These are phyloP conservation scores for Phytopythium helicoides DNA, from an alignment of 352 stramenopile species.

Conservation along the genomic window DNA sequence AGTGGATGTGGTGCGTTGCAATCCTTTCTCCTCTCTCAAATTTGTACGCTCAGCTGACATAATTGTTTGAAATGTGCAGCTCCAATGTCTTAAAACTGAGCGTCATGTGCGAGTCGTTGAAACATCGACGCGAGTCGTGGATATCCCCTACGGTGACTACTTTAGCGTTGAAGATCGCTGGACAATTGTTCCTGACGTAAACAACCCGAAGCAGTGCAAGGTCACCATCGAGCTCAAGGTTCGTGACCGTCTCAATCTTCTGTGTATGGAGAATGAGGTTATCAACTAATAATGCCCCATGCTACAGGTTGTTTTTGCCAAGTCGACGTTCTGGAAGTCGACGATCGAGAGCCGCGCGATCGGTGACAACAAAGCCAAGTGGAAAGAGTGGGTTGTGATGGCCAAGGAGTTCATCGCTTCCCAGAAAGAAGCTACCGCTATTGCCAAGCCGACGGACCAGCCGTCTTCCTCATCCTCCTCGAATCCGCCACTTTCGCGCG, in stretches of 20 bases:
- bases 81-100: conserved; percentile 63
- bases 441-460: background rate
- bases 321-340: conserved; percentile 84
- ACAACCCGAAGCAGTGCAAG: conserved; percentile 41
- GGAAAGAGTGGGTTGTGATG: conserved; percentile 61
- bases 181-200: conserved; percentile 57
- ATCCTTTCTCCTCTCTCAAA: conserved; percentile 1
- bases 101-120: conserved; percentile 53
- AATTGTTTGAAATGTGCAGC: conserved; percentile 15
- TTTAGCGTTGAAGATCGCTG: conserved; percentile 85
- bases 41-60: background rate
- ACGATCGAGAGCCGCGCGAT: conserved; percentile 74
- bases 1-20: conserved; percentile 60
- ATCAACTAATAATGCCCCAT: too few relatives aligned
- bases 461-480: background rate
- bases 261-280: conserved; percentile 3
- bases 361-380: conserved; percentile 73
- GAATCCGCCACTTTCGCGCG: too few relatives aligned
- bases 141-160: conserved; percentile 87
- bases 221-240: conserved; percentile 80
- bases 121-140: conserved; percentile 71
- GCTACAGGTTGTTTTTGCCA: conserved; percentile 81
- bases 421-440: background rate
- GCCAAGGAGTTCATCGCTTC: conserved; percentile 50
- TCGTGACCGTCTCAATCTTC: conserved; percentile 11